A percentile compares a stretch with the other conserved stretches of the same genome.
Evolutionary conservation across 2,329 filamentous ascomycete genomes (phyloP).

Genomic region (Penicillium frequentans): DNA sequence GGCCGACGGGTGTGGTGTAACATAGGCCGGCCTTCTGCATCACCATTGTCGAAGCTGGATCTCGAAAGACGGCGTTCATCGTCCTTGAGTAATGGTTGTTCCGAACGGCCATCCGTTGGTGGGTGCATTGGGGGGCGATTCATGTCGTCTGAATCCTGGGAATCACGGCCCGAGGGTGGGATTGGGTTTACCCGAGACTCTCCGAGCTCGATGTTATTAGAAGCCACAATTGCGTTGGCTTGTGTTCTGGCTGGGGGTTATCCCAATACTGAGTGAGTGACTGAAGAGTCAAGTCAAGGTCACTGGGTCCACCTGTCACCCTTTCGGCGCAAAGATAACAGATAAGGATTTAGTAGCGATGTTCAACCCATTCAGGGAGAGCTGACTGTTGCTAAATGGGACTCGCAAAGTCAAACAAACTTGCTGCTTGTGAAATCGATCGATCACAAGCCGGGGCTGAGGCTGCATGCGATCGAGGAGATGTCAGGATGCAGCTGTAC

Average conservation of each 20-base stretch:
- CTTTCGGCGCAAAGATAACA: conserved; percentile 2
- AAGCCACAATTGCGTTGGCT: conserved; percentile 32
- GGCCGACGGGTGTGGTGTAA: conserved; percentile 56
- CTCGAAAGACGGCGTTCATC: conserved; percentile 39
- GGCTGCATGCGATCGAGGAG: conserved; percentile 7
- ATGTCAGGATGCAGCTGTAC: neutral
- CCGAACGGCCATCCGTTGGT: conserved; percentile 49
- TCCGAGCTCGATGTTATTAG: conserved; percentile 26
- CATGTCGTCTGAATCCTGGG: conserved; percentile 45
- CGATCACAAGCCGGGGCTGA: neutral
- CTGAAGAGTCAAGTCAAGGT: neutral
- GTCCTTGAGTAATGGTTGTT: conserved; percentile 57
- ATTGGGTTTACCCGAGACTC: conserved; percentile 25
- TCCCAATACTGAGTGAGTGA: neutral
- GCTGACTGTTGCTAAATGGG: neutral
- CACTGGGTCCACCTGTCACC: neutral
- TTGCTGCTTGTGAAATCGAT: neutral
- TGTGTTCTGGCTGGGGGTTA: neutral
- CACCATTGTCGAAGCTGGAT: conserved; percentile 27
- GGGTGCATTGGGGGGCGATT: conserved; percentile 50
- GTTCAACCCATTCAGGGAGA: neutral
- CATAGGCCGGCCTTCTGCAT: conserved; percentile 38
- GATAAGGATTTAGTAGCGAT: neutral
- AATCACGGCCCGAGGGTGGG: conserved; percentile 38
- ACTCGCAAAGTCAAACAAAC: neutral